Evolutionary conservation across 768 basidiomycete genomes (phyloP), one percentile per base, ranked within the genome.

Genomic region (Termitomyces sp.): DNA sequence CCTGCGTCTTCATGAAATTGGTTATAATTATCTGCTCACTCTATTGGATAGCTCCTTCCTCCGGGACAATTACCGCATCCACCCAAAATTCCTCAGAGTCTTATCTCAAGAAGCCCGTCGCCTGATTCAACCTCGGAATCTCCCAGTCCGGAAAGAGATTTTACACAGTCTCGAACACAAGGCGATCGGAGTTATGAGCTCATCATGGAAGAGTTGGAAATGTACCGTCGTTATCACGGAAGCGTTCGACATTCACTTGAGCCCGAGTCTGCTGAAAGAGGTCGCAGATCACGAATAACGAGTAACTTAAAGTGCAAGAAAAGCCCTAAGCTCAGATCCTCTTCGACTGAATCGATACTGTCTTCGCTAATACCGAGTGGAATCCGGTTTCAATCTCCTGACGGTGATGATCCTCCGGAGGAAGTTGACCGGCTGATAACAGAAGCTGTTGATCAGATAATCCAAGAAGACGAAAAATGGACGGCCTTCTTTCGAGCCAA

Each of bases 391-490:
- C 67, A 71, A 27, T 71, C 74, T 16, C 71, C 72, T 7, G 57
- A 60, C 31, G 59, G 67, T 7, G 71, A 72, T 27, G 76, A 74
- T 36, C 69, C 72, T 4, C 67, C 64, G 26, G 77, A 77, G 22
- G 69, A 76, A 49, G 64, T 74, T 42, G 72, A 80, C 58, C 72
- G 74, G 18, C 67, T 70, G 31, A 74, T 86, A 46, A 66, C 68
- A 16, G 69, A 70, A 48, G 76, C 77, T 56, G 75, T 85, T n/a
- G 73, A 77, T 46, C 52, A 67, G 8, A 58, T 74, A 14, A 65
- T 87, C 13, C 72, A 76, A 58, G 68, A 76, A 31, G 79, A 85
- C 56, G 62, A 68, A 2, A 72, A 64, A 24, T 85, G 79, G 76
- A 56, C 59, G 9, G 71, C 72, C 10, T 85, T 79, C 62, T 83